Evolutionary conservation across 306 rosid genomes (phyloP), one percentile per base, ranked within the genome.

Genomic region (Inga leiocalycina): DNA sequence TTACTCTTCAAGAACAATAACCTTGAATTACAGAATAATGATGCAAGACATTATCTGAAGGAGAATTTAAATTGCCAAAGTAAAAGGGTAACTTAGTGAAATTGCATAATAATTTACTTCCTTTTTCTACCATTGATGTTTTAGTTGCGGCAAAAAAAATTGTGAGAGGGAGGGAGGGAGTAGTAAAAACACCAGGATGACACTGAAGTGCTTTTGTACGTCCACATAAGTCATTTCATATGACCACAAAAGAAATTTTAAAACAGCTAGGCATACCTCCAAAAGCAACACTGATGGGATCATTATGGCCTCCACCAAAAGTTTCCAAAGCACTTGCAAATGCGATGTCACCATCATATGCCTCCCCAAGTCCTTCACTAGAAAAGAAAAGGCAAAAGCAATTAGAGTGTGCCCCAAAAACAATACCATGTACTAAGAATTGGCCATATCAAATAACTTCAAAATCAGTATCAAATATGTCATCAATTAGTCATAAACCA

Each of bases 341-440:
- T 75, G 99, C 99, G 83, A 97, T 97, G 82, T 97, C 99, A 52
- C 98, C 99, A 83, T 97, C 99, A 76, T 97, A 97, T 83, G 94
- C 98, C 85, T 97, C 99, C 57, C 99, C 99, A 61, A 97, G 99
- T 79, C 97, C 98, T 92, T 97, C 98, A 76, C 99, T 97, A 89
- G 80, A 65, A 41, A 86, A 35, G 85, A 81, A 86, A 35, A 59
- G 20, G 84, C 59, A 59, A 66, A 82, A 71, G 82, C 69, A 77
- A 83, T 88, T 75, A 80, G 84, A 71, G 78, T 77, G 78, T 85
- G 80, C 44, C 41, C 35, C 44, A 81, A 52, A 72, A 61, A 74
- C 3, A 71, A 62, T 22, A 73, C 43, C 76, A 56, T n/a, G 54
- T 41, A 62, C 11, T 24, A 62, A 78, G 51, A 78, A 74, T 75